phyloP scores from a whole-genome alignment of 768 basidiomycete genomes.

The Pisolithus marmoratus region DNA sequence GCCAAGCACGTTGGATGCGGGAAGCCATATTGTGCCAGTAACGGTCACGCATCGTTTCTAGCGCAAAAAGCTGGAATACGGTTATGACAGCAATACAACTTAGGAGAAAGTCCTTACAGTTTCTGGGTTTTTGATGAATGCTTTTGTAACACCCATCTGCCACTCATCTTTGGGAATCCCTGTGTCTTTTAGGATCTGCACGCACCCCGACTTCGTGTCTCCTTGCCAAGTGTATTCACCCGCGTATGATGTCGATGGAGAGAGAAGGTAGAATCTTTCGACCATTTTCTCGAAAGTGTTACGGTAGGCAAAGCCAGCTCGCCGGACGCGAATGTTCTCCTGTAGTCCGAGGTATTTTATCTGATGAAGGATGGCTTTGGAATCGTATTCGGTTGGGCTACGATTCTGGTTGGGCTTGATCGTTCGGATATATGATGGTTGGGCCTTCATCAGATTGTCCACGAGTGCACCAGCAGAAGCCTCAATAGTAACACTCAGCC shows the following conservation, averaged over 20 bases:
- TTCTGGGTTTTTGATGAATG: slow-evolving; percentile 99
- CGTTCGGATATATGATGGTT: slow-evolving; percentile 96
- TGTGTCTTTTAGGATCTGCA: slow-evolving; percentile 88
- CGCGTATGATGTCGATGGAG: slow-evolving; percentile 93
- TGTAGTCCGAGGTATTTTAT: slow-evolving; percentile 98
- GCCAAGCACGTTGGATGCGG: slow-evolving; percentile 93
- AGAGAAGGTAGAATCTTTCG: slow-evolving; percentile 93
- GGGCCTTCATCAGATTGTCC: slow-evolving; percentile 95
- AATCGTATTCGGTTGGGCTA: slow-evolving; percentile 86
- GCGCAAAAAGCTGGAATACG: slow-evolving; percentile 76
- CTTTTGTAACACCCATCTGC: slow-evolving; percentile 99
- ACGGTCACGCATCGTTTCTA: slow-evolving; percentile 97
- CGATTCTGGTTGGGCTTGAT: slow-evolving; percentile 99
- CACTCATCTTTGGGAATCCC: slow-evolving; percentile 96
- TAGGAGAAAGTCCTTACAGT: slow-evolving; percentile 52
- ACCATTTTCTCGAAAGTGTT: slow-evolving; percentile 99
- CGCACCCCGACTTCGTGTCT: slow-evolving; percentile 85
- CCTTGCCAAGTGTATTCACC: slow-evolving; percentile 98
- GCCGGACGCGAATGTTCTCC: slow-evolving; percentile 95
- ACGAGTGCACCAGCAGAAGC: slow-evolving; percentile 93
- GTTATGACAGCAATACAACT: neutral
- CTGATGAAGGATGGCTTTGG: slow-evolving; percentile 94
- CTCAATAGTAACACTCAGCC: slow-evolving; percentile 30
- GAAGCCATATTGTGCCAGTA: slow-evolving; percentile 99
- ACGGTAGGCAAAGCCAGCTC: slow-evolving; percentile 96